Percentiles rank a stretch among this genome's conserved stretches.
These are phyloP conservation scores for Zizania palustris DNA, from an alignment of 202 grass and related monocot genomes.

Conservation along the genomic window DNA sequence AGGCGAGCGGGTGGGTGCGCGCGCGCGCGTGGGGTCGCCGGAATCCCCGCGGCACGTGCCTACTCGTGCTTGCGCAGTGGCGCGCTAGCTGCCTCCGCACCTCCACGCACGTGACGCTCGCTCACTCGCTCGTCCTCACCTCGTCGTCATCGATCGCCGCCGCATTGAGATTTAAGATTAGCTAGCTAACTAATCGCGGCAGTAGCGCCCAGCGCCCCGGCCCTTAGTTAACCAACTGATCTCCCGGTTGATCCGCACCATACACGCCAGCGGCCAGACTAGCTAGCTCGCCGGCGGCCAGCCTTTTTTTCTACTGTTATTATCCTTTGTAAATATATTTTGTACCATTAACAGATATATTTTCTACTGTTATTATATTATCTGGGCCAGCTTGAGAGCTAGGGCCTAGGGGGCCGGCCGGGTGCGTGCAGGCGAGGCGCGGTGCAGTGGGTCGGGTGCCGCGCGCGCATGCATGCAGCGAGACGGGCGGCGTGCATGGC, in stretches of 20 bases:
- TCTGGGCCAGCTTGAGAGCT: too few relatives aligned
- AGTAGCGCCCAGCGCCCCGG: background rate
- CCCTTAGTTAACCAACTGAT: background rate
- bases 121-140: background rate
- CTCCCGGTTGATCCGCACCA: background rate
- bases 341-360: too few relatives aligned
- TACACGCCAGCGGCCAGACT: background rate
- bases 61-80: constrained; percentile 59
- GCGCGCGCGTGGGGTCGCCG: constrained; percentile 21
- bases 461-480: too few relatives aligned
- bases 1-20: constrained; percentile 27
- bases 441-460: too few relatives aligned
- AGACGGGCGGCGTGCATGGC: too few relatives aligned
- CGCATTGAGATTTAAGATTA: background rate
- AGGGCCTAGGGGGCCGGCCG: too few relatives aligned
- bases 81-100: constrained; percentile 39
- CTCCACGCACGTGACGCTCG: constrained; percentile 52
- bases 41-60: constrained; percentile 76
- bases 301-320: too few relatives aligned
- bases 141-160: too few relatives aligned
- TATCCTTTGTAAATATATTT: too few relatives aligned
- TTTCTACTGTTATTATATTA: too few relatives aligned
- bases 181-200: too few relatives aligned
- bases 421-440: too few relatives aligned
- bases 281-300: background rate